These are phyloP conservation scores for Psilocybe subaeruginosa DNA, from an alignment of 768 basidiomycete genomes.

Conservation along the genomic window DNA sequence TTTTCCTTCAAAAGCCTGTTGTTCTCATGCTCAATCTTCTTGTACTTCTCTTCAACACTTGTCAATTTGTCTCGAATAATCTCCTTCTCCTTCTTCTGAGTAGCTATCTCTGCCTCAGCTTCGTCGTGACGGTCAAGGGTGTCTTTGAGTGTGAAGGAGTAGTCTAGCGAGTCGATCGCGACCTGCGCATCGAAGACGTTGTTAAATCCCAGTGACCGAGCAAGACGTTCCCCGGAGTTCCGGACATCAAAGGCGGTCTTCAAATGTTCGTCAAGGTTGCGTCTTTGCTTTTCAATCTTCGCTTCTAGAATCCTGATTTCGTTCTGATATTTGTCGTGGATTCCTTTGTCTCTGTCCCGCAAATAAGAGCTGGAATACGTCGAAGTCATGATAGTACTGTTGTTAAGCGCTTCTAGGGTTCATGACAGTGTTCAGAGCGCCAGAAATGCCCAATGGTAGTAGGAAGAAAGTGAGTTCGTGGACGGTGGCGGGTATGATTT, in stretches of 20 bases:
- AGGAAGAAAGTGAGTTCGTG: too few relatives aligned
- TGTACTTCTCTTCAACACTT: constrained; percentile 12
- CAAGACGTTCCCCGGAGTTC: constrained; percentile 40
- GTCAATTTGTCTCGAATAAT: constrained; percentile 22
- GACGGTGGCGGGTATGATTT: too few relatives aligned
- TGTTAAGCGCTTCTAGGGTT: neutral
- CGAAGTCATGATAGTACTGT: neutral
- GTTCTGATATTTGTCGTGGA: constrained; percentile 36
- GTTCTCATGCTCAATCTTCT: constrained; percentile 23
- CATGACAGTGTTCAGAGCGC: neutral
- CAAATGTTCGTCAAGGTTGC: constrained; percentile 35
- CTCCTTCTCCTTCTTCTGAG: constrained; percentile 26
- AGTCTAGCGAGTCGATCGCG: constrained; percentile 38
- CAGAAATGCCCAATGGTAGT: too few relatives aligned
- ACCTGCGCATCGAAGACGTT: constrained; percentile 46
- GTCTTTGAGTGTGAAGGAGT: constrained; percentile 35
- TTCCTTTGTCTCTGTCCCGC: constrained; percentile 38
- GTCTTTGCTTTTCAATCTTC: constrained; percentile 33
- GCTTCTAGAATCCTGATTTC: constrained; percentile 32
- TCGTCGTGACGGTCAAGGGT: constrained; percentile 35
- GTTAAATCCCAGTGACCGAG: constrained; percentile 44
- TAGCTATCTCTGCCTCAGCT: constrained; percentile 32
- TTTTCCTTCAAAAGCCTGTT: constrained; percentile 20
- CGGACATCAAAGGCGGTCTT: constrained; percentile 41
- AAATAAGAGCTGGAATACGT: constrained; percentile 35